Percentiles rank a stretch among this genome's conserved stretches.
These are phyloP conservation scores for Monilinia fructigena DNA, from an alignment of 2,329 filamentous ascomycete species.

Conservation along the genomic window DNA sequence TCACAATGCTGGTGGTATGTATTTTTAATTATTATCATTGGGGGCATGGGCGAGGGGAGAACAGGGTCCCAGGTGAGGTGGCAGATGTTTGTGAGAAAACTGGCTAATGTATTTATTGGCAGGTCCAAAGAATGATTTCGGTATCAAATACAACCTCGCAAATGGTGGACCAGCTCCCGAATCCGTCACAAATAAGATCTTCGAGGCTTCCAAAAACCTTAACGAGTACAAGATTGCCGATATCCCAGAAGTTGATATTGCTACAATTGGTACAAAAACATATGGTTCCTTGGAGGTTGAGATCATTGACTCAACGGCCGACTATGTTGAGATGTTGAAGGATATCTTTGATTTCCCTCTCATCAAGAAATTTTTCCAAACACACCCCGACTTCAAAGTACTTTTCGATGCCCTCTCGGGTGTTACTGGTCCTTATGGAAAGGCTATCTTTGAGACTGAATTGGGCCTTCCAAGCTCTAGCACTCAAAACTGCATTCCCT, in stretches of 20 bases:
- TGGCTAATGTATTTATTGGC: conserved; percentile 20
- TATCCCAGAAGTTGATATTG: conserved; percentile 82
- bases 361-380: conserved; percentile 88
- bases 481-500: conserved; percentile 89
- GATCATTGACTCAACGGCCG: conserved; percentile 86
- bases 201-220: conserved; percentile 82
- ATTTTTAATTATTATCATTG: not conserved
- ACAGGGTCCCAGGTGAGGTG: not conserved
- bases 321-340: conserved; percentile 95
- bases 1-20: conserved; percentile 90
- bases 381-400: conserved; percentile 90
- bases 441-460: conserved; percentile 92
- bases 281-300: conserved; percentile 91
- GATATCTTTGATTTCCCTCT: conserved; percentile 97
- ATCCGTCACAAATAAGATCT: conserved; percentile 97
- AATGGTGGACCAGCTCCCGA: conserved; percentile 96
- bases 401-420: conserved; percentile 93
- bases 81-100: not conserved
- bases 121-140: conserved; percentile 94
- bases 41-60: not conserved
- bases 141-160: conserved; percentile 98
- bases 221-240: conserved; percentile 89
- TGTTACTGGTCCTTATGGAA: conserved; percentile 93
- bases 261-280: conserved; percentile 75
- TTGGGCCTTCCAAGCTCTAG: conserved; percentile 74